Conservation (phyloP, 208 protist genomes). For the Novymonas esmeraldas region DNA sequence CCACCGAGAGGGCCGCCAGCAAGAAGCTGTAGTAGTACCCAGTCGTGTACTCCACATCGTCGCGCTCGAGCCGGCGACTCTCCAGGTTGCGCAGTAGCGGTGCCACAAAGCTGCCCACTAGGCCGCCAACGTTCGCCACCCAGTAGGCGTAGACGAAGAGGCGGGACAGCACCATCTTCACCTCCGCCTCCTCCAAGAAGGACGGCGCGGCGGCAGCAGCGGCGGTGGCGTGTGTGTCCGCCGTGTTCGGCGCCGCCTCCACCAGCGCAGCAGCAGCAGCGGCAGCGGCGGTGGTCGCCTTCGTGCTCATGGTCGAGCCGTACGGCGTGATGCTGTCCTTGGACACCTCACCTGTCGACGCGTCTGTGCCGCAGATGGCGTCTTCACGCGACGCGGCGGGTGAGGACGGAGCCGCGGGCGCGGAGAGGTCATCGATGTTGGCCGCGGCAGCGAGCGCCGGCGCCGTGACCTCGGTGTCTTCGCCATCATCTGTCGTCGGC, state of each 20-base stretch:
- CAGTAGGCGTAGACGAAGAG: conserved; percentile 61
- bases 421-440: background rate
- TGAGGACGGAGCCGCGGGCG: background rate
- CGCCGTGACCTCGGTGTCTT: background rate
- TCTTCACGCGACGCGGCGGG: background rate
- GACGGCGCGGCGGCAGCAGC: background rate
- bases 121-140: conserved; percentile 53
- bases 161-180: conserved; percentile 41
- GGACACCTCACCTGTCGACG: background rate
- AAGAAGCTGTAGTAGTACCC: conserved; percentile 76
- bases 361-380: no score
- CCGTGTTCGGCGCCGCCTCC: conserved; percentile 19
- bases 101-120: conserved; percentile 58
- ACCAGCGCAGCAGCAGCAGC: background rate
- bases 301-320: no score
- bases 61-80: conserved; percentile 21
- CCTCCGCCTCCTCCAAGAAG: conserved; percentile 8
- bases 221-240: background rate
- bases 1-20: conserved; percentile 39
- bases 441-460: background rate
- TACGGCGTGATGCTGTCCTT: background rate
- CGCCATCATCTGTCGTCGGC: background rate
- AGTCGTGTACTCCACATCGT: conserved; percentile 38
- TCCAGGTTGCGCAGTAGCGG: conserved; percentile 61
- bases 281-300: background rate